phyloP scores from a whole-genome alignment of 257 asterid species.

The Osmanthus fragrans region DNA sequence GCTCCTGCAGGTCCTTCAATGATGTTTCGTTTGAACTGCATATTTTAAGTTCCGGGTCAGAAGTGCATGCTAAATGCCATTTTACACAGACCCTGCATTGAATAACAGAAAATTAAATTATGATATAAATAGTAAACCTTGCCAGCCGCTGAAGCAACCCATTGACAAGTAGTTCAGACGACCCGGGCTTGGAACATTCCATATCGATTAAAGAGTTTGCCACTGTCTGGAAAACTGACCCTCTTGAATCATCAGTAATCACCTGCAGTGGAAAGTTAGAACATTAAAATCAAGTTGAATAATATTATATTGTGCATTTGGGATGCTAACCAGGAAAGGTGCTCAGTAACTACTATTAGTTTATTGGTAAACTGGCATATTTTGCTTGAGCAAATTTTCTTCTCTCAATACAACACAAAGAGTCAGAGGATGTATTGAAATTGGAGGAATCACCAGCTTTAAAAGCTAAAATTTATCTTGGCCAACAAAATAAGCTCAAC shows the following conservation, averaged over 20 bases:
- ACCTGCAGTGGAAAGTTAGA: constrained; percentile 36
- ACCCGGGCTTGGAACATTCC: constrained; percentile 78
- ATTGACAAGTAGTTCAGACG: constrained; percentile 71
- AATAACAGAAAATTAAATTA: constrained; percentile 13
- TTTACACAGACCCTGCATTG: not conserved
- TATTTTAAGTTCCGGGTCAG: constrained; percentile 24
- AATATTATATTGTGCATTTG: not conserved
- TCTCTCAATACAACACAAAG: not conserved
- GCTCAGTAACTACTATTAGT: not conserved
- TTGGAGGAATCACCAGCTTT: not conserved
- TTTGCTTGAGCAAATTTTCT: not conserved
- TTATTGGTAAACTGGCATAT: not conserved
- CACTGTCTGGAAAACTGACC: constrained; percentile 57
- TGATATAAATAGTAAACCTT: constrained; percentile 47
- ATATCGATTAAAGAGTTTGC: constrained; percentile 66
- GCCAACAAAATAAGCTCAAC: not conserved
- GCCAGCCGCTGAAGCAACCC: constrained; percentile 85
- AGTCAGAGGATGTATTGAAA: not conserved
- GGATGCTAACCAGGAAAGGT: not conserved
- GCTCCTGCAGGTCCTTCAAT: constrained; percentile 81
- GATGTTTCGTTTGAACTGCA: constrained; percentile 83
- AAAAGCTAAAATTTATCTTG: not conserved
- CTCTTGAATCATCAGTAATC: constrained; percentile 59
- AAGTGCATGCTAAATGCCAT: constrained; percentile 17
- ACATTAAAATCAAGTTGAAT: not conserved